Base-by-base conservation (phyloP, 2,329 filamentous ascomycete species). In the Exophiala xenobiotica region DNA sequence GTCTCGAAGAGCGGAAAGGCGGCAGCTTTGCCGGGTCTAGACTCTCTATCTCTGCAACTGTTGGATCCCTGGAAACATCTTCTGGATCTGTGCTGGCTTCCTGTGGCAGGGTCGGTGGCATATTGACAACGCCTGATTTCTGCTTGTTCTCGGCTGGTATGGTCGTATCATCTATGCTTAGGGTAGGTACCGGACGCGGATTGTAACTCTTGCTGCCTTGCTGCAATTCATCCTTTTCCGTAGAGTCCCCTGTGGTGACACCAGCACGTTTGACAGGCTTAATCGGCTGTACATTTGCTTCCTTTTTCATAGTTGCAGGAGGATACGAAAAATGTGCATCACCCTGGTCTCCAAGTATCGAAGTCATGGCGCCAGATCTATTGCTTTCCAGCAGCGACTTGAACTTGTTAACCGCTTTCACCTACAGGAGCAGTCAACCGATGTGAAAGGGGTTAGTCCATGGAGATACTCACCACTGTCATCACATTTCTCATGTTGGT, bases 321-420 rank as follows among this genome's bases (percentile, higher is more conserved):
- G 80, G 80, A 56, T 80, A 76, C 12, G 82, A 80, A 42, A 82
- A 78, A 43, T 78, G 75, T 11, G 79, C 58, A 33, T 71, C 68
- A 44, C 66, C 74, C 24, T 79, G 77, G 49, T 76, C 74, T 3
- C 81, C 82, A 14, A 86, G 73, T 24, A 85, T 80, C 37, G 78
- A 79, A 53, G 82, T 78, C 62, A 85, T 74, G 22, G 75, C 71
- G 9, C 65, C 61, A 4, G 79, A 73, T 61, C 78, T 75, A 54
- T 77, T 78, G 50, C 76, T 73, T 57, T 81, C 75, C 23, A 93
- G 72, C 6, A 95, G 76, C 44, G 80, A 74, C 67, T 95, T 96
- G 75, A 97, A 96, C 51, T 87, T 88, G 57, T 86, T 85, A 33
- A 95, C 92, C 3, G 91, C 93, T 80, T 89, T 93, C 77, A 97